Evolutionary conservation across 371 early-diverging fungal species (phyloP), one percentile per base, ranked within the genome.

Genomic region (Circinella minor): DNA sequence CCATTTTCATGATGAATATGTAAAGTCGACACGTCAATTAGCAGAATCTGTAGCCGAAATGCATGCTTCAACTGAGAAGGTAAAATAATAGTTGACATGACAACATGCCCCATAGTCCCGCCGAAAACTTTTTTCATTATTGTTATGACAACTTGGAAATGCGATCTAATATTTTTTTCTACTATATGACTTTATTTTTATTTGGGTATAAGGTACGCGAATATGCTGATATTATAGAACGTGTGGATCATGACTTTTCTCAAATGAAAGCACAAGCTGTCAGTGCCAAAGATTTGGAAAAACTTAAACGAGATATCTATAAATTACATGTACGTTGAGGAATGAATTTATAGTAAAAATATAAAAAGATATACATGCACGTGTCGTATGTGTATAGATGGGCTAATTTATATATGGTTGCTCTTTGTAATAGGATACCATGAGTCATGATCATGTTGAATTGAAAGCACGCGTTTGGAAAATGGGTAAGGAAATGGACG

Each of bases 21-120:
- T 72, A 20, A 36, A 64, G 43, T 72, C 72, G 5, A 72, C 72
- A n/a, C 72, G 72, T 54, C 68, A 72, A 54, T 60, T 72, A 20
- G 68, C 72, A n/a, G 55, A 62, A 20, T 72, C 72, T 27, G 72
- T 72, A 2, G 61, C 65, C 51, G 72, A 72, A 36, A 36, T 72
- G 0, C 72, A 61, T 43, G 37, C 65, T n/a, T 65, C 68, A 10
- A 72, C 72, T 0, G 72, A 72, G 51, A 63, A 72, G 57, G 68
- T 72, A 55, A 48, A 34, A 11, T 27, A 27, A 27, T 27, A 27
- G 27, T 27, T 27, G 27, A 27, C 27, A 27, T 27, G 27, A 27
- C 27, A 27, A 27, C 27, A 27, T 27, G 27, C 36, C 15, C 51
- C 51, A 2, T 43, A 2, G 27, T 27, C 27, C 27, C 27, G 27